Base-by-base conservation (phyloP, 1,284 basidiomycete species). In the Rhodofomes roseus region DNA sequence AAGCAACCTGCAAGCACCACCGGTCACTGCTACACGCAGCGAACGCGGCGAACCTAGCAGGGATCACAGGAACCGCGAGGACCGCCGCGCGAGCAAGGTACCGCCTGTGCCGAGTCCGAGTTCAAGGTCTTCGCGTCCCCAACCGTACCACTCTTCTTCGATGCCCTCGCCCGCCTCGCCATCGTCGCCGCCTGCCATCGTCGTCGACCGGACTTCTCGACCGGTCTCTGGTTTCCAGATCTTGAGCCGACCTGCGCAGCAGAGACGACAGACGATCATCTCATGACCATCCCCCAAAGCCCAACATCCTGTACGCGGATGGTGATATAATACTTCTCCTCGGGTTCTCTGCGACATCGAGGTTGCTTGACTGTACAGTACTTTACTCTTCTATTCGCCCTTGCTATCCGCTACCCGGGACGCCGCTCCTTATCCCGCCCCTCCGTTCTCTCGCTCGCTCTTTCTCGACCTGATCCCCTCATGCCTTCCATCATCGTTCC, bases 151-250 rank as follows among this genome's bases (percentile, higher is more conserved):
- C 56, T 58, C 59, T 29, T 58, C 63, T 39, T 64, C 66, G 14
- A 37, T 63, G 41, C 64, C 66, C 9, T 53, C 63, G 50, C 61
- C 62, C n/a, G 48, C 41, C 16, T 54, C 52, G 55, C 61, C 63
- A 41, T 52, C 52, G 46, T 61, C 61, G 40, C 50, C 66, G 54
- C 56, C 63, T 41, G n/a, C 50, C 20, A 52, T 66, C 62, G 43
- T 67, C 65, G 66, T 62, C 63, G 40, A 55, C 54, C 18, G 50
- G 27, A 52, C 31, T 20, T 52, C 50, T 23, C 50, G 50, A 34
- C 59, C 66, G 25, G 59, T 59, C 51, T 43, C 61, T 12, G 65
- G 66, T 23, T 68, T 68, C 56, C 63, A 67, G 62, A 68, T 66
- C 57, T 22, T 65, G 12, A 69, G 66, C 54, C 51, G 66, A 46